Base-by-base conservation (phyloP, 306 rosid species). In the Casuarina glauca region DNA sequence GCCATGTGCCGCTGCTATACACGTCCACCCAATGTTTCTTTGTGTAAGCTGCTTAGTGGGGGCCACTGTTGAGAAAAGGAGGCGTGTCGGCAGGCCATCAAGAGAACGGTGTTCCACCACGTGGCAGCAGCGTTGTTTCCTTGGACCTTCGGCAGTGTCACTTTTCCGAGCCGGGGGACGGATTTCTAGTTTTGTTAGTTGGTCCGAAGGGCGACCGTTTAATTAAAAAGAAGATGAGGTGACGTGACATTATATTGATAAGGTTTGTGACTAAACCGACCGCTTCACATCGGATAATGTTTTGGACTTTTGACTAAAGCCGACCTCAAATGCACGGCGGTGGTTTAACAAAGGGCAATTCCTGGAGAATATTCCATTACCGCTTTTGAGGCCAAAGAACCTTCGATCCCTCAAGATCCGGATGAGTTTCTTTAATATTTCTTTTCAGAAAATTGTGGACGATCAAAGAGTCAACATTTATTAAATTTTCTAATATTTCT, bases 141-240 rank as follows among this genome's bases (percentile, higher is more conserved):
- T 19, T 4, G 8, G 26, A 9, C 19, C 57, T 4, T 13, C 57
- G 17, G 19, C 57, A 3, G 7, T 17, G 0, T 2, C 57, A 4
- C 16, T 50, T 46, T 46, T 1, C 9, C 9, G 50, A 46, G 50
- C 11, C 50, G 16, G 1, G 2, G 8, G 12, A 35, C 44, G 2
- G 19, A 4, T 13, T 67, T 42, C 51, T 67, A 43, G 71, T 42
- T 67, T 67, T 67, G 71, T 67, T 66, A 66, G 49, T 67, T 42
- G 71, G 71, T 17, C 16, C 50, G 42, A 41, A 66, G 7, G 49
- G 3, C 13, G 50, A 41, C 35, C 6, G 0, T 2, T 9, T 12
- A 1, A 64, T 39, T 16, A 16, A 63, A 16, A 26, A 26, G 32
- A 26, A 26, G 32, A 26, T 26, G 32, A 26, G 32, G 32, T 26